phyloP scores from a whole-genome alignment of 768 basidiomycete species.

The Lactarius pseudohatsudake region DNA sequence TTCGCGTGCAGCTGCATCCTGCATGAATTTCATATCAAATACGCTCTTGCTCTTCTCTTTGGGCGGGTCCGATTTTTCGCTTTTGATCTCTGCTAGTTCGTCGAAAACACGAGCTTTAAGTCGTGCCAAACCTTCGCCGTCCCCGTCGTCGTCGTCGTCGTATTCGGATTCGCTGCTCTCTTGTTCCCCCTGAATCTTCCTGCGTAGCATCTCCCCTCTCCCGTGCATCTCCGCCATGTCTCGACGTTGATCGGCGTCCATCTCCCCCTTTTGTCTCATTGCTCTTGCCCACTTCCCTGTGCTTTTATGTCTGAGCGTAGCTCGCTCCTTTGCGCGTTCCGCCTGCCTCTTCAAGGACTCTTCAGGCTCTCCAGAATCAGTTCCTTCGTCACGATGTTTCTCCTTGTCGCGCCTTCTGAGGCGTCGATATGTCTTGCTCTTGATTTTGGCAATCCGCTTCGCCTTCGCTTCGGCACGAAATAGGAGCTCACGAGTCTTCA shows the following conservation, averaged over 20 bases:
- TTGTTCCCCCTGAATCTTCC: slow-evolving; percentile 66
- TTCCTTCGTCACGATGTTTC: slow-evolving; percentile 55
- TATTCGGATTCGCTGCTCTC: slow-evolving; percentile 45
- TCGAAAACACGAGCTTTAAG: slow-evolving; percentile 32
- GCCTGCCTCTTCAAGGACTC: slow-evolving; percentile 66
- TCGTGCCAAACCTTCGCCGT: slow-evolving; percentile 57
- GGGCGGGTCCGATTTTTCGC: slow-evolving; percentile 20
- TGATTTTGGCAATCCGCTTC: slow-evolving; percentile 89
- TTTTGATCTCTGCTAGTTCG: slow-evolving; percentile 25
- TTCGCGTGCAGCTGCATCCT: slow-evolving; percentile 77
- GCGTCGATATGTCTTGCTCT: slow-evolving; percentile 89
- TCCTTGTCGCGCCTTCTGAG: slow-evolving; percentile 78
- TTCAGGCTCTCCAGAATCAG: slow-evolving; percentile 51
- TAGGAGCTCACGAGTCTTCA: slow-evolving; percentile 88
- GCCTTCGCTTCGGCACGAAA: slow-evolving; percentile 92
- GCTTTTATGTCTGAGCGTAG: slow-evolving; percentile 84
- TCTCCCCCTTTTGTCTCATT: slow-evolving; percentile 67
- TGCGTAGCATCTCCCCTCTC: slow-evolving; percentile 72
- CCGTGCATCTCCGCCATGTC: slow-evolving; percentile 87
- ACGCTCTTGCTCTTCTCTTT: slow-evolving; percentile 59
- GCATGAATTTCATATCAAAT: slow-evolving; percentile 99
- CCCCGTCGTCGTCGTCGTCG: slow-evolving; percentile 46
- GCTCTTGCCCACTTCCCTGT: slow-evolving; percentile 86
- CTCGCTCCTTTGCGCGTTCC: slow-evolving; percentile 83
- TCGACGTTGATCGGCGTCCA: slow-evolving; percentile 57